phyloP scores from a whole-genome alignment of 1,139 yeast species.

The Arxiozyma bovina region DNA sequence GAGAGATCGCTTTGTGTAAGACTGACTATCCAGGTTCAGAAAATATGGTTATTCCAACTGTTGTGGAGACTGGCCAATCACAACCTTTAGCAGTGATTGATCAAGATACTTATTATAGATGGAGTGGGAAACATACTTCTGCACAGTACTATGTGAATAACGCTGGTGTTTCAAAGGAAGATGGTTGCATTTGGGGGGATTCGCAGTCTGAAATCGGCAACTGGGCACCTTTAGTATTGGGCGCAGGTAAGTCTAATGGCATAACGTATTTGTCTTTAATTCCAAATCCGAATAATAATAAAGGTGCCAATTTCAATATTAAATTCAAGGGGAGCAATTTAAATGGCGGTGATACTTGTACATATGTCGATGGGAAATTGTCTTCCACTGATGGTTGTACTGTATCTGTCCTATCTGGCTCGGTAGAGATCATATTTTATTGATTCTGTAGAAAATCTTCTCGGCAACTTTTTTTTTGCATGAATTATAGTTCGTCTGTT shows the following conservation, averaged over 20 bases:
- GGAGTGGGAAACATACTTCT: conserved; percentile 80
- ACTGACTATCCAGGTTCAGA: conserved; percentile 99
- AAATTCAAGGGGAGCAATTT: conserved; percentile 68
- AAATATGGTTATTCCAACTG: conserved; percentile 93
- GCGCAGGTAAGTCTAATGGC: conserved; percentile 80
- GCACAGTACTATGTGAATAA: conserved; percentile 96
- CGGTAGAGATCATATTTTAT: conserved; percentile 42
- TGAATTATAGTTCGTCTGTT: not conserved
- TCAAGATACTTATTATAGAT: conserved; percentile 62
- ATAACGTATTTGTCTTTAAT: conserved; percentile 79
- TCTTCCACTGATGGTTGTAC: conserved; percentile 78
- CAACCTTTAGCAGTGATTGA: conserved; percentile 73
- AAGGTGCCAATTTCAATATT: conserved; percentile 73
- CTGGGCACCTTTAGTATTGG: conserved; percentile 96
- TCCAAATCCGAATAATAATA: conserved; percentile 85
- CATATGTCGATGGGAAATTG: conserved; percentile 70
- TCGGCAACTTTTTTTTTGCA: not conserved
- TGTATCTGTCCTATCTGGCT: conserved; percentile 72
- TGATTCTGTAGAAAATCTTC: not conserved
- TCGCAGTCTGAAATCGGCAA: conserved; percentile 77
- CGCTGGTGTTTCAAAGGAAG: conserved; percentile 81
- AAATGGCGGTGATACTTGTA: conserved; percentile 74
- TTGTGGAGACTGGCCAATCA: conserved; percentile 52
- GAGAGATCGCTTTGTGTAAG: conserved; percentile 80
- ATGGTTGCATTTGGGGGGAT: conserved; percentile 92